phyloP scores from a whole-genome alignment of 2,329 filamentous ascomycete genomes.

The Neofusicoccum parvum region DNA sequence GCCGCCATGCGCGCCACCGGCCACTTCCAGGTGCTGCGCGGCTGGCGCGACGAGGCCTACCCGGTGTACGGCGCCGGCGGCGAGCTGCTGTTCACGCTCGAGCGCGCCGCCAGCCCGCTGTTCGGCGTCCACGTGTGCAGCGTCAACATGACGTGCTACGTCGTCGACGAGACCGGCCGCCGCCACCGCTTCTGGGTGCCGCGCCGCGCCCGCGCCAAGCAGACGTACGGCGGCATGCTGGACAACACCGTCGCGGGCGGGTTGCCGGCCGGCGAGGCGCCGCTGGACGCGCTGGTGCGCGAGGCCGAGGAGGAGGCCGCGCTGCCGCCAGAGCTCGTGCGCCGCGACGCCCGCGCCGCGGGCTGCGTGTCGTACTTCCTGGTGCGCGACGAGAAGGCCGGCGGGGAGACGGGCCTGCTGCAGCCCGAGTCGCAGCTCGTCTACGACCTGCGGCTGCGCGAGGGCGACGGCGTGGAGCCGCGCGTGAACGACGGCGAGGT shows the following conservation, averaged over 20 bases:
- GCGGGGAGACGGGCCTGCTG: constrained; percentile 78
- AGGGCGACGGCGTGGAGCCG: constrained; percentile 64
- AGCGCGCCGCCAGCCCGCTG: constrained; percentile 44
- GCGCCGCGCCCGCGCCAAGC: constrained; percentile 72
- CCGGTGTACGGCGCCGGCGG: constrained; percentile 42
- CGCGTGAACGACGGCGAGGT: constrained; percentile 90
- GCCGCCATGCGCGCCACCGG: constrained; percentile 68
- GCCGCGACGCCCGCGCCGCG: constrained; percentile 58
- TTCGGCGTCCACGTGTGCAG: constrained; percentile 49
- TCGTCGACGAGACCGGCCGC: constrained; percentile 36
- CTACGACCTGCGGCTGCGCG: constrained; percentile 76
- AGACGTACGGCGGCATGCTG: constrained; percentile 86
- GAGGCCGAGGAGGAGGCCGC: constrained; percentile 90
- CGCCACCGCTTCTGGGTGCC: constrained; percentile 85
- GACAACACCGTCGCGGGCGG: constrained; percentile 94
- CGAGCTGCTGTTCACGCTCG: constrained; percentile 45
- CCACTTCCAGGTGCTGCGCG: constrained; percentile 69
- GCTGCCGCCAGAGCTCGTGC: constrained; percentile 69
- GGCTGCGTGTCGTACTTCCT: constrained; percentile 85
- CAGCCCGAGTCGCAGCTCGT: constrained; percentile 92
- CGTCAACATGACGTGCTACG: constrained; percentile 45
- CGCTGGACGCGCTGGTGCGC: constrained; percentile 79
- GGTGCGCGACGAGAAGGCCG: constrained; percentile 72
- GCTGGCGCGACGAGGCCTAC: constrained; percentile 47
- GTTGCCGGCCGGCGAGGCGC: constrained; percentile 76